Evolutionary conservation across 768 basidiomycete genomes (phyloP), one percentile per base, ranked within the genome.

Genomic region (Suillus plorans): DNA sequence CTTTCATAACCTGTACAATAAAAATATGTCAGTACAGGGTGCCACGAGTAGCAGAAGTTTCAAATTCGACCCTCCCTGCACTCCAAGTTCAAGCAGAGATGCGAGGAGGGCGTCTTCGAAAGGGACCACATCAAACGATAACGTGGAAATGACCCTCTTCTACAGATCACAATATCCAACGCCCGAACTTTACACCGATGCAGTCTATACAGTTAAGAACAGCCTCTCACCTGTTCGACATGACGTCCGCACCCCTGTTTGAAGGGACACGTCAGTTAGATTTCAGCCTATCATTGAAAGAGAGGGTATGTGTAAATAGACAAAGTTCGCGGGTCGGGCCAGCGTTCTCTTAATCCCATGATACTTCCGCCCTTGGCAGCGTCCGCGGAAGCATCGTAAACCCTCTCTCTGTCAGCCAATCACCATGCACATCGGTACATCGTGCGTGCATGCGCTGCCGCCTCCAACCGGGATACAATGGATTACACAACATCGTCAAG

Each of bases 221-320:
- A 56, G 81, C 8, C 14, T 31, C 84, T 82, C 75, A 89, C 90
- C 74, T 77, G 65, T 61, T 90, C 86, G 71, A 83, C 84, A 75
- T 92, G 90, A 64, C 70, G 69, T 12, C 90, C 90, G 67, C 90
- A 92, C 59, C 90, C 90, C 90, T 91, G 79, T 69, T 49, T 45
- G 59, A 66, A 59, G 20, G 44, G 14, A 53, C 59, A 60, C 34
- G 31, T 31, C 25, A 42, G 39, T 70, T 39, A 70, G 63, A 67
- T 42, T 55, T 57, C 36, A 50, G 31, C 50, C 36, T 44, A 64
- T 64, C 53, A 34, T 18, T 12, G 8, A 13, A 45, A 56, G 52
- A 60, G 44, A 52, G 49, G 42, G 18, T 25, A 22, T 14, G 47
- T 42, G 64, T 61, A 63, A 55, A 65, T 47, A 68, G 65, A 65